Conservation (phyloP, 2,329 filamentous ascomycete genomes). For the Cordyceps pruinosa region DNA sequence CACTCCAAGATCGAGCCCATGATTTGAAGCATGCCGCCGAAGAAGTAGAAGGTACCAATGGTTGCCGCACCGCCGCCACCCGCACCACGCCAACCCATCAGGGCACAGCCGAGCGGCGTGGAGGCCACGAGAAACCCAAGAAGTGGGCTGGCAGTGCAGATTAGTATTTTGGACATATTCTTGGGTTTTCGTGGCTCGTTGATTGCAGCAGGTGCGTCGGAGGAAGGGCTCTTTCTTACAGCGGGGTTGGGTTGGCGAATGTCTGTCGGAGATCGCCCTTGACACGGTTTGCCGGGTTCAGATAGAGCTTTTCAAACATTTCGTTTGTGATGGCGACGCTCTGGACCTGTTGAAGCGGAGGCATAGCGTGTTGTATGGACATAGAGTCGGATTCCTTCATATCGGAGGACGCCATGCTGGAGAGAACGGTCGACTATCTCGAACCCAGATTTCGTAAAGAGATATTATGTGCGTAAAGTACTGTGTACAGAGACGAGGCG, state of each 20-base stretch:
- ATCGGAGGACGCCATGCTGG: neutral
- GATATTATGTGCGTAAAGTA: neutral
- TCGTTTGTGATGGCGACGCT: neutral
- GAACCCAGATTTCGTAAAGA: neutral
- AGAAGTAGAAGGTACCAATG: slow-evolving; percentile 37
- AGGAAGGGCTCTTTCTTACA: neutral
- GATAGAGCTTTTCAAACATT: neutral
- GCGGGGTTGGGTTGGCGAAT: neutral
- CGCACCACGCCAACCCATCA: slow-evolving; percentile 43
- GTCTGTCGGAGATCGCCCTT: neutral
- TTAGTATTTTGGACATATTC: neutral
- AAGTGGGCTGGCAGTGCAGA: neutral
- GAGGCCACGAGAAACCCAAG: slow-evolving; percentile 1
- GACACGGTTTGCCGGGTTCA: neutral
- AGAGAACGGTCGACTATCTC: neutral
- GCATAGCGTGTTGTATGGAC: neutral
- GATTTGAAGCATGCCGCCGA: slow-evolving; percentile 41
- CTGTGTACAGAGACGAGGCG: neutral
- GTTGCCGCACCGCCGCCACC: slow-evolving; percentile 34
- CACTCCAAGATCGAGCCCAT: slow-evolving; percentile 44
- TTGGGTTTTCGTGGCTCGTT: too few relatives aligned
- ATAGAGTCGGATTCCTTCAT: neutral
- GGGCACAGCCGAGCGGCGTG: slow-evolving; percentile 21
- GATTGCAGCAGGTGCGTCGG: neutral
- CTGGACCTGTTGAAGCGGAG: neutral